These are phyloP conservation scores for Arabidopsis arenosa DNA, from an alignment of 345 rosid genomes.

Conservation along the genomic window DNA sequence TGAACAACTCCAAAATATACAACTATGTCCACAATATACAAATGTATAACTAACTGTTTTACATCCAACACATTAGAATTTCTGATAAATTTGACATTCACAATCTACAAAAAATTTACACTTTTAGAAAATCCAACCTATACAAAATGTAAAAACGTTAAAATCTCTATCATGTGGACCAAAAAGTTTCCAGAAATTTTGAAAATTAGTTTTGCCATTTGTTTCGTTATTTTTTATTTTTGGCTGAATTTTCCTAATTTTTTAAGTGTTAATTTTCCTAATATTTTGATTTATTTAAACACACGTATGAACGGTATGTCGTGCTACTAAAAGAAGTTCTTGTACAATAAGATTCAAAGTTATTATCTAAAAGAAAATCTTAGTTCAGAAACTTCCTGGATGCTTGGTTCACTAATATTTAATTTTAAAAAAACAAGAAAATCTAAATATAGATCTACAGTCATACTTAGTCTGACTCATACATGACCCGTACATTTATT, in stretches of 20 bases:
- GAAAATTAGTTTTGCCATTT: no score
- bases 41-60: no score
- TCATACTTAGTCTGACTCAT: constrained; percentile 15
- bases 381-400: constrained; percentile 30
- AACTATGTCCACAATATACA: no score
- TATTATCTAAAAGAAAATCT: constrained; percentile 10
- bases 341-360: constrained; percentile 10
- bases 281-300: background rate
- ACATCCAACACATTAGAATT: no score
- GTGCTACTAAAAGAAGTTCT: background rate
- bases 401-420: constrained; percentile 30
- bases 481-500: background rate
- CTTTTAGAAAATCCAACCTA: no score
- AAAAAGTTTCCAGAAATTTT: background rate
- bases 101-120: no score
- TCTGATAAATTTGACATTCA: no score
- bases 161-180: no score
- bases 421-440: constrained; percentile 3
- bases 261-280: background rate
- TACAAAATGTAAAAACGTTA: no score
- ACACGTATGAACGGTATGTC: background rate
- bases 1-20: no score
- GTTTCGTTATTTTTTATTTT: no score
- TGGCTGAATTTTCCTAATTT: background rate
- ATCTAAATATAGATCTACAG: constrained; percentile 9